Evolutionary conservation across 1,284 basidiomycete species (phyloP), one percentile per base, ranked within the genome.

Genomic region (Moesziomyces aphidis): DNA sequence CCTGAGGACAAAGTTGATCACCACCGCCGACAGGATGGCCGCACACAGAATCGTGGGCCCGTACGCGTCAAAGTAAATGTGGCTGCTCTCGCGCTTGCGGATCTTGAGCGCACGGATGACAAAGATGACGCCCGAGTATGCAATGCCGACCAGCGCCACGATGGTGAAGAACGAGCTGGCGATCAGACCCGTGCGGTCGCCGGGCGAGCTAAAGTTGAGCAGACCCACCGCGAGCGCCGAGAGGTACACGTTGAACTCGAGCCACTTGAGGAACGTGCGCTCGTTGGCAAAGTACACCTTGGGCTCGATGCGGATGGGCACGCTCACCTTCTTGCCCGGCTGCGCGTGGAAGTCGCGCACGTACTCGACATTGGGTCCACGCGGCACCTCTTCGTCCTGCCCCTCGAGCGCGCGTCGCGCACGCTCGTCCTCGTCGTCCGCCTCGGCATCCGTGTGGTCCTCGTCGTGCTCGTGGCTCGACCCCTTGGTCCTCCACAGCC

Each of bases 271-370:
- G 53, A 77, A 76, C n/a, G 94, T 95, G 63, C 94, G 88, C 85
- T 97, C 96, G 50, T 93, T 93, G 4, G 96, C 96, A 85, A 98
- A 99, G 84, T 97, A 97, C 8, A 97, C 95, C 86, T 99, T 99
- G 42, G 96, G 96, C 86, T 99, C 96, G 61, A 99, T 89, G 55
- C 96, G 90, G 36, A 99, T 91, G 39, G 96, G 95, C 1, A 99
- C 89, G 1, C 94, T 90, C 64, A 99, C 95, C 73, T 90, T 89
- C 87, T 97, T 98, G 21, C 96, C 96, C 49, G 89, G 87, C 1
- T 92, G 91, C 3, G 95, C 95, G 24, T 85, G 87, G 90, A 94
- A 94, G 65, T 91, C 89, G 65, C 92, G 88, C 50, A 93, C 90
- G 79, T 89, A 88, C 52, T 85, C 85, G 57, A 85, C 85, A 85